These are phyloP conservation scores for Eutrema yunnanense DNA, from an alignment of 345 rosid species.

Conservation along the genomic window DNA sequence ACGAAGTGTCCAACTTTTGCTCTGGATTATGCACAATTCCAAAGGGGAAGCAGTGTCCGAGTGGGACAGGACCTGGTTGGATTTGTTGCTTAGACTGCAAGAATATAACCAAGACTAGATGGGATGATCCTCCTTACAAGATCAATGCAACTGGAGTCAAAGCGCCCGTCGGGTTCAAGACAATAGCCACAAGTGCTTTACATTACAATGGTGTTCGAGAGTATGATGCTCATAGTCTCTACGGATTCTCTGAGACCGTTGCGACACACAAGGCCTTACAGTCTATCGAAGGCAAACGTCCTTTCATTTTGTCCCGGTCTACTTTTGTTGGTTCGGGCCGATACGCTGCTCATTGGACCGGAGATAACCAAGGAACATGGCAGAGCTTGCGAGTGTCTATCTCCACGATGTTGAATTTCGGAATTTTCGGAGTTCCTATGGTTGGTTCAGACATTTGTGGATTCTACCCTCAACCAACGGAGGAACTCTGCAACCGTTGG, in stretches of 20 bases:
- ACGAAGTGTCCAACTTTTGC: slow-evolving; percentile 92
- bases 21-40: slow-evolving; percentile 73
- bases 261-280: slow-evolving; percentile 87
- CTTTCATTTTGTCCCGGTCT: slow-evolving; percentile 80
- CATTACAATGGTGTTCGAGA: slow-evolving; percentile 89
- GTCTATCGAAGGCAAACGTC: slow-evolving; percentile 76
- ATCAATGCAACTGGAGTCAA: slow-evolving; percentile 77
- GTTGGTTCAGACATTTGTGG: slow-evolving; percentile 98
- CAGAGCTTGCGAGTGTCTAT: slow-evolving; percentile 80
- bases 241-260: slow-evolving; percentile 80
- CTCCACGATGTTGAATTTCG: slow-evolving; percentile 83
- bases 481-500: slow-evolving; percentile 98
- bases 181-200: slow-evolving; percentile 90
- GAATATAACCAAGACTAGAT: slow-evolving; percentile 74
- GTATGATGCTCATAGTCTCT: slow-evolving; percentile 89
- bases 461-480: slow-evolving; percentile 84
- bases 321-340: slow-evolving; percentile 88
- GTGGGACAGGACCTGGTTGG: slow-evolving; percentile 91
- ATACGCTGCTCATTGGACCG: slow-evolving; percentile 96
- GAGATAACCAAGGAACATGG: slow-evolving; percentile 96
- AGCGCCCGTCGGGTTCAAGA: slow-evolving; percentile 78
- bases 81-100: slow-evolving; percentile 95
- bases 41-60: slow-evolving; percentile 58
- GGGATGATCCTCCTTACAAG: slow-evolving; percentile 98
- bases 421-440: slow-evolving; percentile 92